A percentile compares a stretch with the other conserved stretches of the same genome.
Conservation (phyloP, 1,284 basidiomycete species). For the Fomitopsis schrenkii region DNA sequence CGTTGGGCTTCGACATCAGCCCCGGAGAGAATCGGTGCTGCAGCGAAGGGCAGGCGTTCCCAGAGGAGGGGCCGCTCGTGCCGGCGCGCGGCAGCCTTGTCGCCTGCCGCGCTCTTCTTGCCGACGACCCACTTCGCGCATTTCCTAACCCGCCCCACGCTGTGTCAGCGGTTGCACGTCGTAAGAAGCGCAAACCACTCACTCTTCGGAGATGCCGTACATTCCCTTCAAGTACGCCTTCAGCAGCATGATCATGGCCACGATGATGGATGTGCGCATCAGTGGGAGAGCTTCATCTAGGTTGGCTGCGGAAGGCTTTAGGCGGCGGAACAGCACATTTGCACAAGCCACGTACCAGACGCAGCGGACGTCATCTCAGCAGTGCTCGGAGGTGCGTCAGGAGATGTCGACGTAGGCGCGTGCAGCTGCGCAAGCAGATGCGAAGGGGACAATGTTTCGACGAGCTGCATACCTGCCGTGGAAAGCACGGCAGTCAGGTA, state of each 20-base stretch:
- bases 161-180: not conserved
- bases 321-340: not conserved
- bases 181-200: slow-evolving; percentile 25
- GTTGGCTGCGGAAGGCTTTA: not conserved
- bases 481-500: slow-evolving; percentile 80
- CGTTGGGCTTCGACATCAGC: slow-evolving; percentile 59
- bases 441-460: slow-evolving; percentile 63
- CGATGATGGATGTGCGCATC: slow-evolving; percentile 66
- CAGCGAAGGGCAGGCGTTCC: slow-evolving; percentile 68
- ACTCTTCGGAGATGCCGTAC: slow-evolving; percentile 89
- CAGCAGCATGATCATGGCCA: slow-evolving; percentile 79
- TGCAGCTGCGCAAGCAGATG: slow-evolving; percentile 64
- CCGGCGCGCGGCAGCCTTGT: slow-evolving; percentile 68
- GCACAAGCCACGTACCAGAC: not conserved
- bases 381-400: not conserved
- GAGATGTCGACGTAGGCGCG: slow-evolving; percentile 10
- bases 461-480: slow-evolving; percentile 79
- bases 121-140: slow-evolving; percentile 79
- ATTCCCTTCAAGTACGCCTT: slow-evolving; percentile 79
- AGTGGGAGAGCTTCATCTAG: slow-evolving; percentile 36
- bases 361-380: not conserved
- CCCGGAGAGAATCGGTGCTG: slow-evolving; percentile 48
- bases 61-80: slow-evolving; percentile 64
- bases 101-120: slow-evolving; percentile 84
- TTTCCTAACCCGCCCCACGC: slow-evolving; percentile 52